A percentile compares a stretch with the other conserved stretches of the same genome.
These are phyloP conservation scores for Immersiporthe knoxdaviesiana DNA, from an alignment of 2,329 filamentous ascomycete species.

Conservation along the genomic window DNA sequence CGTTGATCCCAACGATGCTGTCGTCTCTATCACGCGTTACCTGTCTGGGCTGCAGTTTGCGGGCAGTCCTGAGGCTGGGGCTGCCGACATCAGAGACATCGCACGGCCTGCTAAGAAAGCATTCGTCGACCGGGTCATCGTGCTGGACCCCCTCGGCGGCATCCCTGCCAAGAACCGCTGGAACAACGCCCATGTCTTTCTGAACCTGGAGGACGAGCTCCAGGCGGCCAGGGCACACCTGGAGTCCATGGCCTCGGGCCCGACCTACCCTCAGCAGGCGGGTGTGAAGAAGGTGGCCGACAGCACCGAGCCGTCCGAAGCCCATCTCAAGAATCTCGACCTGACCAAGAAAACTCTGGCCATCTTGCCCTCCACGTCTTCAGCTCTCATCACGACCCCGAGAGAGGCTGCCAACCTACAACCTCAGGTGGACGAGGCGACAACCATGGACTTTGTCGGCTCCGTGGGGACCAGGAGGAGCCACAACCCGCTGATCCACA, in stretches of 20 bases:
- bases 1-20: conserved; percentile 60
- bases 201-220: conserved; percentile 94
- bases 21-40: conserved; percentile 77
- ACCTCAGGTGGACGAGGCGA: conserved; percentile 38
- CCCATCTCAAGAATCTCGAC: conserved; percentile 72
- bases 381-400: conserved; percentile 86
- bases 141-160: conserved; percentile 85
- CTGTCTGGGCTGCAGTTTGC: conserved; percentile 67
- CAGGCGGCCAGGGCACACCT: conserved; percentile 68
- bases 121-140: conserved; percentile 80
- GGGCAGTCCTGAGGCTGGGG: conserved; percentile 42
- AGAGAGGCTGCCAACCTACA: conserved; percentile 71
- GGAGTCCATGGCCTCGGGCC: conserved; percentile 31
- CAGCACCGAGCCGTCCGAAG: conserved; percentile 34
- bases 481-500: conserved; percentile 89
- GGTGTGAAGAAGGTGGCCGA: conserved; percentile 34
- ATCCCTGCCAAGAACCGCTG: conserved; percentile 69
- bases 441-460: conserved; percentile 52
- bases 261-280: conserved; percentile 2
- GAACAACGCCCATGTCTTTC: conserved; percentile 76
- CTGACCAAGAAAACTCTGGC: conserved; percentile 72
- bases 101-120: conserved; percentile 51
- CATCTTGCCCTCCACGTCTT: conserved; percentile 80
- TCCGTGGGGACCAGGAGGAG: conserved; percentile 59
- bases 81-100: conserved; percentile 34